A percentile compares a stretch with the other conserved stretches of the same genome.
These are phyloP conservation scores for Ambrosiella xylebori DNA, from an alignment of 2,329 filamentous ascomycete genomes.

Conservation along the genomic window DNA sequence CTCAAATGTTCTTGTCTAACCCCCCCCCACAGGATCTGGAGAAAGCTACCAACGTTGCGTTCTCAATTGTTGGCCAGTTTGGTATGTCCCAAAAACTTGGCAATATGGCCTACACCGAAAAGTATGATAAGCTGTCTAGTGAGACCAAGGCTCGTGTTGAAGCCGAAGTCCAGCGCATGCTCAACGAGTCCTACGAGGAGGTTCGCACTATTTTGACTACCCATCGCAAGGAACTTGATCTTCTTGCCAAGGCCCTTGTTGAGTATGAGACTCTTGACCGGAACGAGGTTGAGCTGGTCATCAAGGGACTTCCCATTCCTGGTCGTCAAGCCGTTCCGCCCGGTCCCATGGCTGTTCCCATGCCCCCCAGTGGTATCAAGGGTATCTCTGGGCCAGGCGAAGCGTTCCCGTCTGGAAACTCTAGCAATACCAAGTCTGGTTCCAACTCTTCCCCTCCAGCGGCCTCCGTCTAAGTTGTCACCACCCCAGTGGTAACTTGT, in stretches of 20 bases:
- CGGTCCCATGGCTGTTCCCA: slow-evolving; percentile 39
- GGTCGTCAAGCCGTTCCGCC: slow-evolving; percentile 37
- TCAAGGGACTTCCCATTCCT: slow-evolving; percentile 67
- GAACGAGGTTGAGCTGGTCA: slow-evolving; percentile 78
- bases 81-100: slow-evolving; percentile 82
- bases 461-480: slow-evolving; percentile 2
- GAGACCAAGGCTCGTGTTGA: slow-evolving; percentile 81
- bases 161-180: slow-evolving; percentile 64
- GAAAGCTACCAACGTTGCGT: slow-evolving; percentile 64
- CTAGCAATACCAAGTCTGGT: slow-evolving; percentile 5
- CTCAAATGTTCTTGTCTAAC: no score
- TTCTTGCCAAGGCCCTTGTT: slow-evolving; percentile 73
- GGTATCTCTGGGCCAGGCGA: slow-evolving; percentile 10
- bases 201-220: slow-evolving; percentile 53
- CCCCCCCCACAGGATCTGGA: slow-evolving; percentile 50
- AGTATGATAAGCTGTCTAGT: slow-evolving; percentile 67
- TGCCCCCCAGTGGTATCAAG: slow-evolving; percentile 10
- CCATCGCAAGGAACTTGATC: slow-evolving; percentile 70
- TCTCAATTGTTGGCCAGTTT: slow-evolving; percentile 71
- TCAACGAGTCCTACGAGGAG: slow-evolving; percentile 65
- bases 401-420: slow-evolving; percentile 8
- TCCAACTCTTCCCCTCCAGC: slow-evolving; percentile 6
- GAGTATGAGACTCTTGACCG: slow-evolving; percentile 87
- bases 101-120: slow-evolving; percentile 70
- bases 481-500: background rate